A percentile compares a stretch with the other conserved stretches of the same genome.
phyloP scores from a whole-genome alignment of 2,329 filamentous ascomycete species.

The Penicillium glabrum region DNA sequence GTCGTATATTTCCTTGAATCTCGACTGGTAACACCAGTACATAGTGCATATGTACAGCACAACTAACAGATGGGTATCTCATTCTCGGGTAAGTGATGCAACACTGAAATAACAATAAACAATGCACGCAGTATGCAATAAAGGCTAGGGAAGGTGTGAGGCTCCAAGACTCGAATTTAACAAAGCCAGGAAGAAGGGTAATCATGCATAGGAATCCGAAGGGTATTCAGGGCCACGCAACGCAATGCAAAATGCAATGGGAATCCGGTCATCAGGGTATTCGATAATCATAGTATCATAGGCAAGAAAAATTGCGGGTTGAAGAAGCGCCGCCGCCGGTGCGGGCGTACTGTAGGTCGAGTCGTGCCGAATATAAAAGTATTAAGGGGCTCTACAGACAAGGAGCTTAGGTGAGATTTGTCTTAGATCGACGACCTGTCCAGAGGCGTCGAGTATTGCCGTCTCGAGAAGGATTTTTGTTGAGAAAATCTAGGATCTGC shows the following conservation, averaged over 20 bases:
- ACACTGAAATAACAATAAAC: neutral
- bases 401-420: neutral
- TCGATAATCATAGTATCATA: slow-evolving; percentile 4
- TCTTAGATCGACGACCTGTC: slow-evolving; percentile 17
- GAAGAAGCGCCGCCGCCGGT: slow-evolving; percentile 1
- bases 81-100: slow-evolving; percentile 1
- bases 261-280: neutral
- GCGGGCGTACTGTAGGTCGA: neutral
- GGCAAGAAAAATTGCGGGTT: neutral
- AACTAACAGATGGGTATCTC: slow-evolving; percentile 10
- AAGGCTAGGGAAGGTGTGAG: neutral
- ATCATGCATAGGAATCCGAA: slow-evolving; percentile 2
- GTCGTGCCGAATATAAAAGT: neutral
- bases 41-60: slow-evolving; percentile 1
- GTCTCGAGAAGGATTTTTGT: neutral
- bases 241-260: slow-evolving; percentile 7
- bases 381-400: neutral
- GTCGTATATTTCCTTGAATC: neutral
- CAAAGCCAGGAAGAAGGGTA: neutral
- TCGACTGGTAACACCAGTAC: neutral
- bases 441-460: slow-evolving; percentile 13
- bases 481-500: slow-evolving; percentile 8
- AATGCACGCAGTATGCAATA: neutral
- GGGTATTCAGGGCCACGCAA: slow-evolving; percentile 9
- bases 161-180: neutral